phyloP scores from a whole-genome alignment of 192 early-diverging fungal species.

The Haplosporangium gracile region DNA sequence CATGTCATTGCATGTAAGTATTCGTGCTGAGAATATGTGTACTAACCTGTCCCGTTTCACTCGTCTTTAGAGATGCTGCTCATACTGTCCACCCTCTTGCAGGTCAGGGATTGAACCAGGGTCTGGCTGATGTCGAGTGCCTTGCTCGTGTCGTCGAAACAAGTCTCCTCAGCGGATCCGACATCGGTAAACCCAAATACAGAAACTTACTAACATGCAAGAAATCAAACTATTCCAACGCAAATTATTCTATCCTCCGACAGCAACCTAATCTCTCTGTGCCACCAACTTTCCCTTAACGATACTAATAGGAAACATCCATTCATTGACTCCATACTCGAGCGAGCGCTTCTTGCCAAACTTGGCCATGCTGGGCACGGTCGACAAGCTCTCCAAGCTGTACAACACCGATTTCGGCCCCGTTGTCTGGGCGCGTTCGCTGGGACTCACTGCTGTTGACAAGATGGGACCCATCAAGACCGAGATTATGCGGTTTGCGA shows the following conservation, averaged over 20 bases:
- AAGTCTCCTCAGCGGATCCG: constrained; percentile 79
- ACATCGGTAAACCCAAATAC: constrained; percentile 71
- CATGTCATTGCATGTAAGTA: too few relatives aligned
- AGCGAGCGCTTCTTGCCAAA: constrained; percentile 85
- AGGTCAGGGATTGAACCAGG: constrained; percentile 97
- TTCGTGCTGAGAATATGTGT: too few relatives aligned
- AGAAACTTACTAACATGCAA: background rate
- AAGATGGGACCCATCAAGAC: constrained; percentile 74
- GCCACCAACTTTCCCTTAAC: background rate
- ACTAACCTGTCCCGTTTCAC: too few relatives aligned
- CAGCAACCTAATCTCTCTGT: background rate
- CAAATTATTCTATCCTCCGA: background rate
- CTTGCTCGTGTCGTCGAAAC: constrained; percentile 73
- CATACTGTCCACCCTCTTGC: constrained; percentile 97
- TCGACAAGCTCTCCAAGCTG: constrained; percentile 84
- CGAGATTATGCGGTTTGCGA: constrained; percentile 70
- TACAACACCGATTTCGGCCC: constrained; percentile 77
- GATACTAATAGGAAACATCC: constrained; percentile 63
- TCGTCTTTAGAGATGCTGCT: constrained; percentile 82
- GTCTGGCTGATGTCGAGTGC: constrained; percentile 85
- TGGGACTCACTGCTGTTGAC: constrained; percentile 81
- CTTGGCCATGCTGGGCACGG: constrained; percentile 85
- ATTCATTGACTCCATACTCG: constrained; percentile 86
- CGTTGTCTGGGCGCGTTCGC: constrained; percentile 76
- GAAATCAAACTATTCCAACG: background rate